phyloP scores from a whole-genome alignment of 202 grass and related monocot genomes.

The Digitaria exilis region DNA sequence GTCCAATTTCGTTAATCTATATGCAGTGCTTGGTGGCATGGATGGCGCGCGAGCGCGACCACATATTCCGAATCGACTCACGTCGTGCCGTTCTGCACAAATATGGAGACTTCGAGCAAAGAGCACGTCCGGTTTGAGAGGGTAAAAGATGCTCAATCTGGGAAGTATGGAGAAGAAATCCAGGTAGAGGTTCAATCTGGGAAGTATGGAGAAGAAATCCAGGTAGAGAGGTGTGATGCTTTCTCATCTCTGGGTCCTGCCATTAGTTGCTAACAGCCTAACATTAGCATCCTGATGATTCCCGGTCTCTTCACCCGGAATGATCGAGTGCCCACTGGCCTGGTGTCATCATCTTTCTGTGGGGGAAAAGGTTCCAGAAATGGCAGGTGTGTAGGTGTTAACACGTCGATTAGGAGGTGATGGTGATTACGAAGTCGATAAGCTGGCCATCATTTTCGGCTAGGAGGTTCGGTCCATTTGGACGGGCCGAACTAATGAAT shows the following conservation, averaged over 20 bases:
- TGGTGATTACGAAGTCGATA: background rate
- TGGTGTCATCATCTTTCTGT: background rate
- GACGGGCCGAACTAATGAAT: background rate
- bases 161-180: background rate
- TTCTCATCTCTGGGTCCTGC: conserved; percentile 3
- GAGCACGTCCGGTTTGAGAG: background rate
- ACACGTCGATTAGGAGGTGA: conserved; percentile 30
- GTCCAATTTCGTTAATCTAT: background rate
- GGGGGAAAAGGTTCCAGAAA: conserved; percentile 10
- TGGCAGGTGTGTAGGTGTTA: background rate
- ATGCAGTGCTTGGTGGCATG: background rate
- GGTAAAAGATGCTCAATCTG: background rate
- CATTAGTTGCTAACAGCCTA: conserved; percentile 45
- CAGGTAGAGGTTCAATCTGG: too few species aligned
- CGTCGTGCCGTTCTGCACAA: background rate
- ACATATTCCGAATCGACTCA: background rate
- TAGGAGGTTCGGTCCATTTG: conserved; percentile 12
- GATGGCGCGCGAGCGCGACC: background rate
- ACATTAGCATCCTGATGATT: conserved; percentile 44
- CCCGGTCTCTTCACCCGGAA: conserved; percentile 37
- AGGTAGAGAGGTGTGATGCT: background rate
- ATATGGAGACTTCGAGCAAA: background rate
- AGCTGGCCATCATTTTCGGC: conserved; percentile 4
- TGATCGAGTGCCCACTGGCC: background rate
- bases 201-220: too few species aligned